These are phyloP conservation scores for Coemansia sp. DNA, from an alignment of 192 early-diverging fungal genomes.

Conservation along the genomic window DNA sequence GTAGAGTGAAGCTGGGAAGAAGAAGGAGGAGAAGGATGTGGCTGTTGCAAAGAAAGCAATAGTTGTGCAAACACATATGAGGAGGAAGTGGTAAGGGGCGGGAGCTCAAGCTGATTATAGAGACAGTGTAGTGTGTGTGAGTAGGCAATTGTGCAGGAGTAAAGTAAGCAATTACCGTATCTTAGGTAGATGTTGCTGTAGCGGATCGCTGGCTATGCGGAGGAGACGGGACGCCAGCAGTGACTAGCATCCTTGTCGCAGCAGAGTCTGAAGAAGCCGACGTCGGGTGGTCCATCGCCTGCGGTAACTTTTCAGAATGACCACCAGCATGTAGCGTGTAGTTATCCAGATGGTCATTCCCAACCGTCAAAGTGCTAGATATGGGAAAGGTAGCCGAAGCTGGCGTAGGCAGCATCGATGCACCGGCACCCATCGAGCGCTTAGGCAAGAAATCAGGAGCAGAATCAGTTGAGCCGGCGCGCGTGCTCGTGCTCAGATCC, in stretches of 20 bases:
- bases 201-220: constrained; percentile 26
- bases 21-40: too few species aligned
- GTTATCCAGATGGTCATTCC: constrained; percentile 16
- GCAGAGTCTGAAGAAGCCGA: background rate
- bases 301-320: background rate
- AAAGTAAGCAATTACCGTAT: background rate
- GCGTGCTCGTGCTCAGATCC: constrained; percentile 43
- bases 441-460: constrained; percentile 46
- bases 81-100: too few species aligned
- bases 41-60: too few species aligned
- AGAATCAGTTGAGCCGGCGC: constrained; percentile 46
- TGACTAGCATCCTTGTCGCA: constrained; percentile 14
- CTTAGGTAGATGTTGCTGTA: constrained; percentile 3
- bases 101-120: too few species aligned
- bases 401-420: constrained; percentile 5
- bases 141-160: too few species aligned
- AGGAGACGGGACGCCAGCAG: constrained; percentile 24
- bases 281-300: background rate
- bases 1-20: too few species aligned
- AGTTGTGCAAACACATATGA: too few species aligned
- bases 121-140: too few species aligned
- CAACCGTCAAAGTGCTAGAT: constrained; percentile 7
- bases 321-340: constrained; percentile 38
- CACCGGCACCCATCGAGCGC: constrained; percentile 13
- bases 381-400: constrained; percentile 5